Percentiles rank a stretch among this genome's conserved stretches.
phyloP scores from a whole-genome alignment of 2,329 filamentous ascomycete species.

The Penicillium sp. region DNA sequence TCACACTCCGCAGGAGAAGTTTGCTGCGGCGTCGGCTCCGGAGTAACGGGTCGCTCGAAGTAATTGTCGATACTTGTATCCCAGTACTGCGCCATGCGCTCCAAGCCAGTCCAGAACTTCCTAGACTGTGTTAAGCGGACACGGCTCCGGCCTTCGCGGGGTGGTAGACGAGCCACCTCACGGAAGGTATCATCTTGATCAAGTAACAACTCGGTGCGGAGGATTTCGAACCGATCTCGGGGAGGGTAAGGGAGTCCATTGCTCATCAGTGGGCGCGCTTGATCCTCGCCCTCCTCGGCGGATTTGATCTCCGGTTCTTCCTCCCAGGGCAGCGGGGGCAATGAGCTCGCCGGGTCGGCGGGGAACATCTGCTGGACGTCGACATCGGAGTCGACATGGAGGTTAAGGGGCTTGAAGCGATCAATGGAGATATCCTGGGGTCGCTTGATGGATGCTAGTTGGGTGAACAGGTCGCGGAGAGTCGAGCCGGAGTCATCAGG shows the following conservation, averaged over 20 bases:
- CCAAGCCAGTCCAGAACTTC: conserved; percentile 60
- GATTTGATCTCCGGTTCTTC: conserved; percentile 9
- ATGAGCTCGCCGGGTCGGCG: conserved; percentile 30
- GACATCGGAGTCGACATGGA: conserved; percentile 39
- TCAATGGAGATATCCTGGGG: conserved; percentile 42
- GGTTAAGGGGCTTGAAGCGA: conserved; percentile 42
- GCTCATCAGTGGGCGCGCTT: conserved; percentile 38
- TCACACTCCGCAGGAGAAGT: conserved; percentile 18
- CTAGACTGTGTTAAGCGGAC: conserved; percentile 56
- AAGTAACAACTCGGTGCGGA: conserved; percentile 52
- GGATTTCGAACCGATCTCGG: conserved; percentile 48
- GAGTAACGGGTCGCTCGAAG: conserved; percentile 39
- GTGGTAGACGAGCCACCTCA: conserved; percentile 51
- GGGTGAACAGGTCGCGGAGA: conserved; percentile 40
- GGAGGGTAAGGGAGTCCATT: conserved; percentile 51
- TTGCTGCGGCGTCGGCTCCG: conserved; percentile 21
- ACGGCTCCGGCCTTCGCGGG: conserved; percentile 45
- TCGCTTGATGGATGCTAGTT: conserved; percentile 44
- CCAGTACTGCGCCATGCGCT: conserved; percentile 62
- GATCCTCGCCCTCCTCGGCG: conserved; percentile 23
- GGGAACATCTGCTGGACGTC: conserved; percentile 37
- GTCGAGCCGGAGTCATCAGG: conserved; percentile 35
- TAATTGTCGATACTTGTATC: conserved; percentile 59
- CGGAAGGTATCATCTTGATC: conserved; percentile 59
- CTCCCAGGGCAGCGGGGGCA: conserved; percentile 42